Evolutionary conservation across 2,329 filamentous ascomycete species (phyloP), one percentile per base, ranked within the genome.

Genomic region (Xylaria polymorpha): DNA sequence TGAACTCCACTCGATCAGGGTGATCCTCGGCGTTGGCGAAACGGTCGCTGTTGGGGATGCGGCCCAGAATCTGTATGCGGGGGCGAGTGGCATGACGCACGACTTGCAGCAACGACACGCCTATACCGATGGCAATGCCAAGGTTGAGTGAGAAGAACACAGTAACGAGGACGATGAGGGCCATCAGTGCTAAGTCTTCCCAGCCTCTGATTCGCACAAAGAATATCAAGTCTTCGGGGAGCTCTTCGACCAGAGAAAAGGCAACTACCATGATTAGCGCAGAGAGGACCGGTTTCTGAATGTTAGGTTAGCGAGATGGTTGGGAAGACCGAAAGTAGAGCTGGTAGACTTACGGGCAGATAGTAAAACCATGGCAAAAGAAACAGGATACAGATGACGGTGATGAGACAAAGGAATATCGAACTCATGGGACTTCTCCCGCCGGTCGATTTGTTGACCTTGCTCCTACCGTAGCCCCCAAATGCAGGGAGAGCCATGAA

Each of bases 201-300:
- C 92, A 97, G 66, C 94, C 95, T 37, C 90, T 88, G 69, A 99
- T 95, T 61, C 87, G 88, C 67, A 93, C 81, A 84, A 98, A 99
- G 85, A 98, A 99, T 58, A 86, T 85, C 70, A 99, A 89, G 79
- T 99, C 96, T 76, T 96, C 92, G 0, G 96, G 96, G 14, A 93
- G 94, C 84, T 99, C 96, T 83, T 99, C 96, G 69, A 98, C 92
- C 7, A 99, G 87, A 22, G 94, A 96, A 83, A 92, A 97, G 22
- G 96, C 96, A 32, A 99, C 95, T 2, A 98, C 95, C 15, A 92
- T 94, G 69, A 99, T 97, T 89, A 98, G 96, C 20, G 95, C 88
- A 20, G 91, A 97, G 22, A 99, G 87, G 0, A 98, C 94, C 4
- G 93, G 93, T 91, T 97, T 98, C 91, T 96, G 75, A n/a, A 39